A percentile compares a stretch with the other conserved stretches of the same genome.
These are phyloP conservation scores for Epichloe bromicola DNA, from an alignment of 2,329 filamentous ascomycete species.

Conservation along the genomic window DNA sequence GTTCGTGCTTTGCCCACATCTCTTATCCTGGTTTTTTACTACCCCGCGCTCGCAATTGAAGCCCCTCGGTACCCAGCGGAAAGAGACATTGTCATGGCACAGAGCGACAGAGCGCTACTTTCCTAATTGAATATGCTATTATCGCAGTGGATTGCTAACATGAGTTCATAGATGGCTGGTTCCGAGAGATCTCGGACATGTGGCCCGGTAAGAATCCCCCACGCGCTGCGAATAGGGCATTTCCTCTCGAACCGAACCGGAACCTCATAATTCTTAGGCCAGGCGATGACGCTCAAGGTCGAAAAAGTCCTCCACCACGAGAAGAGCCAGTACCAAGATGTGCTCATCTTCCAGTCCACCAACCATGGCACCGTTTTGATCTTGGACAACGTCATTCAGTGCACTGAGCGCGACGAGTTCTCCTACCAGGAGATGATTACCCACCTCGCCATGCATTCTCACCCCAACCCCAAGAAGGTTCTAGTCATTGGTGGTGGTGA, in stretches of 20 bases:
- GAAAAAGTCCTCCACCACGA: constrained; percentile 98
- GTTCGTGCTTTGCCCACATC: constrained; percentile 16
- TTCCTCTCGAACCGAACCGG: not conserved
- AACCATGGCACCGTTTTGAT: constrained; percentile 94
- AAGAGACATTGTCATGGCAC: not conserved
- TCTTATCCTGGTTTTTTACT: not conserved
- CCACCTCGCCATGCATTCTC: constrained; percentile 94
- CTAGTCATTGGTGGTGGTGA: constrained; percentile 97
- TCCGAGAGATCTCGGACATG: constrained; percentile 97
- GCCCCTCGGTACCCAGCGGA: not conserved
- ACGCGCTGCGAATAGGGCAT: not conserved
- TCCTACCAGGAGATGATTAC: constrained; percentile 99
- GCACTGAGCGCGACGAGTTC: constrained; percentile 97
- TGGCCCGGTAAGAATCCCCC: constrained; percentile 54
- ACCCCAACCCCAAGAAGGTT: constrained; percentile 96
- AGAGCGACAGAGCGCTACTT: not conserved
- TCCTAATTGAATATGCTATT: too few relatives aligned
- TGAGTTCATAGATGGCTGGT: constrained; percentile 77
- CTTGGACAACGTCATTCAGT: constrained; percentile 97
- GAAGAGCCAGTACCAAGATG: constrained; percentile 98
- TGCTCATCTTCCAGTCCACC: constrained; percentile 96
- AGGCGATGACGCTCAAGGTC: constrained; percentile 97
- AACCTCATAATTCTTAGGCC: constrained; percentile 38
- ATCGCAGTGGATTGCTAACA: not conserved
- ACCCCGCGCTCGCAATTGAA: not conserved